Conservation (phyloP, 768 basidiomycete species). For the Galerina sulciceps region DNA sequence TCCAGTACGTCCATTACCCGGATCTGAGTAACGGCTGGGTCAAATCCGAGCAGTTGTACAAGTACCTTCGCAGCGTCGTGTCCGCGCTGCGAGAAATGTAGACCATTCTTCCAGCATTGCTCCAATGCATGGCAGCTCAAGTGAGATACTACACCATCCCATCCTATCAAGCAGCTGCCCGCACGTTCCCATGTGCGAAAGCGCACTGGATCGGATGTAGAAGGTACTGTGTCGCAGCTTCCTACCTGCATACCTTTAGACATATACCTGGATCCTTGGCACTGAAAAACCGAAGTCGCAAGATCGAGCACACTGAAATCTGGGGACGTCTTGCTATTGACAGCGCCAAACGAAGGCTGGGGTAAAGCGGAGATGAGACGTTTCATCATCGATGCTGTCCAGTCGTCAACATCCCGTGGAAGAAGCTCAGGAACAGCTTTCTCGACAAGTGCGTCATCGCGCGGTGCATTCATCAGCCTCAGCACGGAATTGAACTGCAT, state of each 20-base stretch:
- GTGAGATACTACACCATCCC: constrained; percentile 24
- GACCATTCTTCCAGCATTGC: constrained; percentile 16
- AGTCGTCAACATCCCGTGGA: constrained; percentile 15
- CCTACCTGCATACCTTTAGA: no score
- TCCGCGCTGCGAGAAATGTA: constrained; percentile 21
- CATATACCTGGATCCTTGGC: constrained; percentile 17
- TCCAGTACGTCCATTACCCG: constrained; percentile 21
- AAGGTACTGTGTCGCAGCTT: no score
- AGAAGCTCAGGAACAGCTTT: not conserved
- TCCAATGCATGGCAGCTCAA: constrained; percentile 20
- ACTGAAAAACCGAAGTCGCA: constrained; percentile 23
- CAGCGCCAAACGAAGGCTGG: not conserved
- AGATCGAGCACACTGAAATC: constrained; percentile 11
- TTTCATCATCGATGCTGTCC: constrained; percentile 18
- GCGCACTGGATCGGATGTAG: no score
- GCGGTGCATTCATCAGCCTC: not conserved
- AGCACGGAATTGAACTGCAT: not conserved
- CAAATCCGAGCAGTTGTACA: constrained; percentile 16
- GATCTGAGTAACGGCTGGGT: constrained; percentile 15
- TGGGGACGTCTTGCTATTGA: not conserved
- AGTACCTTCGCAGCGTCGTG: constrained; percentile 19
- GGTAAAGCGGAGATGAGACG: constrained; percentile 16
- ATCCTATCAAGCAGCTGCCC: constrained; percentile 24
- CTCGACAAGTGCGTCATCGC: not conserved
- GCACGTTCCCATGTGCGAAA: not conserved